Conservation (phyloP, 2,329 filamentous ascomycete genomes). For the Arthrobotrys entomopaga region DNA sequence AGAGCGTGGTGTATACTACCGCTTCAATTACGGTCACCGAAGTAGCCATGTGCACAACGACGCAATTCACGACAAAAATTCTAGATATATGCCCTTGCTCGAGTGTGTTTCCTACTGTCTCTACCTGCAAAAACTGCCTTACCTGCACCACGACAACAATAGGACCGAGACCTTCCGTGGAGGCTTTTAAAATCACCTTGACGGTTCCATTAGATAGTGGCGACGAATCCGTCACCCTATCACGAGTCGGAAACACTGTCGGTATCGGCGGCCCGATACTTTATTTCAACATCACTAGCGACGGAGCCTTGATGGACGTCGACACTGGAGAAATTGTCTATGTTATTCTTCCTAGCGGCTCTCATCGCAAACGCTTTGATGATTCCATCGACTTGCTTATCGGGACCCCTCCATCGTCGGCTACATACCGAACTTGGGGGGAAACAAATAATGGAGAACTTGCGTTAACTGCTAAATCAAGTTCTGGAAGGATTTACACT, state of each 20-base stretch:
- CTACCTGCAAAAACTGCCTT: constrained; percentile 10
- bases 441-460: constrained; percentile 18
- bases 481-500: constrained; percentile 24
- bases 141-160: constrained; percentile 35
- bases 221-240: constrained; percentile 33
- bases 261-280: constrained; percentile 36
- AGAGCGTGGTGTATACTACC: constrained; percentile 16
- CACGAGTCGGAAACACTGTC: constrained; percentile 45
- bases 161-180: constrained; percentile 13
- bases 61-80: constrained; percentile 21
- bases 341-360: constrained; percentile 31
- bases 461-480: constrained; percentile 10
- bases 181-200: constrained; percentile 38
- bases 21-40: constrained; percentile 38
- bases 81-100: constrained; percentile 41
- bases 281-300: constrained; percentile 23
- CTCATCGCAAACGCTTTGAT: constrained; percentile 36
- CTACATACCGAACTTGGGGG: constrained; percentile 24
- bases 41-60: constrained; percentile 35
- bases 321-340: constrained; percentile 36
- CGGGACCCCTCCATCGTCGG: constrained; percentile 11
- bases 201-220: constrained; percentile 29
- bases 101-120: constrained; percentile 14
- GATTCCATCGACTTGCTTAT: constrained; percentile 45
- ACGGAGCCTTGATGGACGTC: constrained; percentile 25